phyloP scores from a whole-genome alignment of 1,284 basidiomycete species.

The Melampsora americana region DNA sequence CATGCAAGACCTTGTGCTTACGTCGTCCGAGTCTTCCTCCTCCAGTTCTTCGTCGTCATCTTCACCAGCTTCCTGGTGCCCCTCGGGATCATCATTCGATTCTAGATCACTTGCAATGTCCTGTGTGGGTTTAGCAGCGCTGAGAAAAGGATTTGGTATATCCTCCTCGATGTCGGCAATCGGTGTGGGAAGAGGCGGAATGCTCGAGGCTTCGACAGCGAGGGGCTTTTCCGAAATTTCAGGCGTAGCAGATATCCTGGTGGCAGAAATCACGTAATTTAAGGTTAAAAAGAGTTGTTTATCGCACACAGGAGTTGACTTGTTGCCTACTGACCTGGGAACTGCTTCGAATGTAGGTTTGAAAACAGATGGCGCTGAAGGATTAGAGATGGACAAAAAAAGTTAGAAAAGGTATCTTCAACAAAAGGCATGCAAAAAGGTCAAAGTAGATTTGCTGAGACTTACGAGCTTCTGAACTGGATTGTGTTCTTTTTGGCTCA shows the following conservation, averaged over 20 bases:
- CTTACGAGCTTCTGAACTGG: constrained; percentile 4
- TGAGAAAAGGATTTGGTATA: not conserved
- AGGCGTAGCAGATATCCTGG: constrained; percentile 1
- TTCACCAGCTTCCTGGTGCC: not conserved
- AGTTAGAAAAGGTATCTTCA: not conserved
- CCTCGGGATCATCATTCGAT: not conserved
- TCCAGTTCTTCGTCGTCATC: constrained; percentile 25
- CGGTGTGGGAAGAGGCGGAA: not conserved
- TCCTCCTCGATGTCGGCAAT: not conserved
- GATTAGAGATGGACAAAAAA: not conserved
- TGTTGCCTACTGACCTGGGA: not conserved
- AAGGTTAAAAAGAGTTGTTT: not conserved
- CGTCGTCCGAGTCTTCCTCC: constrained; percentile 40
- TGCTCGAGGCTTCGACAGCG: constrained; percentile 1
- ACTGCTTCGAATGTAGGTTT: not conserved
- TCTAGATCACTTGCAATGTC: not conserved
- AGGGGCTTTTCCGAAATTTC: not conserved
- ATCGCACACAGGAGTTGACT: not conserved
- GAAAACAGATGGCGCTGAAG: not conserved
- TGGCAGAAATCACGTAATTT: constrained; percentile 1
- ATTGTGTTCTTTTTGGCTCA: not conserved
- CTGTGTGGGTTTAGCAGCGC: not conserved
- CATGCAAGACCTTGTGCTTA: not conserved
- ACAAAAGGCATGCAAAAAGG: not conserved
- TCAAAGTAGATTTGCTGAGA: not conserved